phyloP scores from a whole-genome alignment of 805 yeast genomes.

The Starmerella riodocensis region DNA sequence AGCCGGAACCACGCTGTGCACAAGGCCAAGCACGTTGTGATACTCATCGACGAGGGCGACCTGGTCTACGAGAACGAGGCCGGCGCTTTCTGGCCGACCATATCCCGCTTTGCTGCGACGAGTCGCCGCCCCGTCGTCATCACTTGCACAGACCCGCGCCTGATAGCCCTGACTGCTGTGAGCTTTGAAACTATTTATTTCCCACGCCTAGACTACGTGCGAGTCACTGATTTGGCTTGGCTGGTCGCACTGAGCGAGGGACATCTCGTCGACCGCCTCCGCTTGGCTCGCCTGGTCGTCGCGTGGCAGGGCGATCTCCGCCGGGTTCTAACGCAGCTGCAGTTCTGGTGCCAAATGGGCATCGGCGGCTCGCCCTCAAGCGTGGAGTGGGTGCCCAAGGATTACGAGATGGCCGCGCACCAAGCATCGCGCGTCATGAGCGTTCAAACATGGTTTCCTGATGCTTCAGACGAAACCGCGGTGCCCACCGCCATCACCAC shows the following conservation, averaged over 20 bases:
- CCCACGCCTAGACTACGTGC: slow-evolving; percentile 3
- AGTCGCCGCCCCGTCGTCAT: slow-evolving; percentile 59
- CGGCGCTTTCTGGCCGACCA: slow-evolving; percentile 58
- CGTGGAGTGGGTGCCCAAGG: slow-evolving; percentile 25
- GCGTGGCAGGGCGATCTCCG: slow-evolving; percentile 24
- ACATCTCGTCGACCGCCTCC: slow-evolving; percentile 20
- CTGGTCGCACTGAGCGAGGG: slow-evolving; percentile 29
- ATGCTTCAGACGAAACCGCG: neutral
- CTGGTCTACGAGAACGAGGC: slow-evolving; percentile 62
- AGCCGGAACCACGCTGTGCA: slow-evolving; percentile 76
- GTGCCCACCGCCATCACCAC: neutral
- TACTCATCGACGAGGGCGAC: slow-evolving; percentile 79
- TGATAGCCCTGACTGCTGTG: slow-evolving; percentile 4
- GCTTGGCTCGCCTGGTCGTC: slow-evolving; percentile 18
- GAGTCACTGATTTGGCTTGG: slow-evolving; percentile 23
- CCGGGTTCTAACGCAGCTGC: slow-evolving; percentile 22
- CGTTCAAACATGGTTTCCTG: slow-evolving; percentile 15
- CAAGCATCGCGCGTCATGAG: slow-evolving; percentile 19
- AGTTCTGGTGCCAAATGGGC: slow-evolving; percentile 29
- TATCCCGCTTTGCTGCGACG: slow-evolving; percentile 45
- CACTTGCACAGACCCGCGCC: slow-evolving; percentile 41
- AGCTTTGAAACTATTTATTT: slow-evolving; percentile 1
- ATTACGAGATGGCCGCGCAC: slow-evolving; percentile 11
- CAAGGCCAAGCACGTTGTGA: slow-evolving; percentile 44
- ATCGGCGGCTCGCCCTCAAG: slow-evolving; percentile 26